phyloP scores from a whole-genome alignment of 257 asterid species.

The Ilex aquifolium region DNA sequence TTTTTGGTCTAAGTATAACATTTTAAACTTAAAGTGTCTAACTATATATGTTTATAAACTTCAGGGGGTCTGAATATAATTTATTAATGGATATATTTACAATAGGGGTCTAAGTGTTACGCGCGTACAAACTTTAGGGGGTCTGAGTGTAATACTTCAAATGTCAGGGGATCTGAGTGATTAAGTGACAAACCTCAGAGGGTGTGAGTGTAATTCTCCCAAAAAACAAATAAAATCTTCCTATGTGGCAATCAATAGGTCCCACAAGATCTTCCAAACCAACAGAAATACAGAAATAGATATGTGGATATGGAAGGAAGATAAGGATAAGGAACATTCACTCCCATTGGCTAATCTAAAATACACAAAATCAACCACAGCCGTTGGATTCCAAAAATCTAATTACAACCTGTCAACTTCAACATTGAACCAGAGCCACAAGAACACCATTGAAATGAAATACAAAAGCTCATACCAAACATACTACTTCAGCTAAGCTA shows the following conservation, averaged over 20 bases:
- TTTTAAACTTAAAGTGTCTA: too few relatives aligned
- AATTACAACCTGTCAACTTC: constrained; percentile 24
- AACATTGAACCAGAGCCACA: constrained; percentile 48
- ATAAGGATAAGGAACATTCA: constrained; percentile 57
- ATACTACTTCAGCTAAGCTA: constrained; percentile 13
- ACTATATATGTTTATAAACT: too few relatives aligned
- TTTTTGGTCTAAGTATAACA: too few relatives aligned
- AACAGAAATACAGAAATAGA: constrained; percentile 48
- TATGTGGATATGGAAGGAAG: constrained; percentile 49
- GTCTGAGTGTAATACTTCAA: too few relatives aligned
- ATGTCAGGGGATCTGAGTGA: too few relatives aligned
- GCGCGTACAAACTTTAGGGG: too few relatives aligned
- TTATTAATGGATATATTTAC: too few relatives aligned
- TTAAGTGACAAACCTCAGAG: too few relatives aligned
- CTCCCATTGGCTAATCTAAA: constrained; percentile 50
- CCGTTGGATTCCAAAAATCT: constrained; percentile 46
- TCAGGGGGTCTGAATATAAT: too few relatives aligned
- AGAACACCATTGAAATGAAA: constrained; percentile 15
- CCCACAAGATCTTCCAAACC: constrained; percentile 38
- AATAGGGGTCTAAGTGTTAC: too few relatives aligned
- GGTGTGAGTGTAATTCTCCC: too few relatives aligned
- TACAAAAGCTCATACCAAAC: constrained; percentile 34
- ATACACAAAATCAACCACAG: constrained; percentile 30
- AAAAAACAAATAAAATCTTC: constrained; percentile 4
- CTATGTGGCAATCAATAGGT: constrained; percentile 18